phyloP scores from a whole-genome alignment of 2,329 filamentous ascomycete genomes.

The Aphanoascus verrucosus region DNA sequence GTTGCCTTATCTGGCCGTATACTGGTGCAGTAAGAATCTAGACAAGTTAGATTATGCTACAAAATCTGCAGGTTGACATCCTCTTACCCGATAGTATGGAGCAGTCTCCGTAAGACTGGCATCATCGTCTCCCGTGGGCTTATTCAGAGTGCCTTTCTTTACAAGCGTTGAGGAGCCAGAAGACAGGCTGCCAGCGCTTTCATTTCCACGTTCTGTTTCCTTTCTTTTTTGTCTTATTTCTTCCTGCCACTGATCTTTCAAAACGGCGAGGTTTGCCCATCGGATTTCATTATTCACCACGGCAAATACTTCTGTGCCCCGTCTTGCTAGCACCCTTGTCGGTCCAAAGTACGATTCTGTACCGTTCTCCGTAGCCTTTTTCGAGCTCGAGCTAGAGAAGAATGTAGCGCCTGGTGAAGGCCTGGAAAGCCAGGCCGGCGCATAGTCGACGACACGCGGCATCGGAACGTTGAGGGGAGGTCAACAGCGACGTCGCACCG shows the following conservation, averaged over 20 bases:
- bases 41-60: slow-evolving; percentile 10
- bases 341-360: slow-evolving; percentile 30
- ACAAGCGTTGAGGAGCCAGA: background rate
- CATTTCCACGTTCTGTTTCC: slow-evolving; percentile 8
- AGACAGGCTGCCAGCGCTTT: background rate
- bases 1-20: slow-evolving; percentile 71
- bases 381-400: slow-evolving; percentile 50
- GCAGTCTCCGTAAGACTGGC: background rate
- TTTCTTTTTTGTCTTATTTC: slow-evolving; percentile 27
- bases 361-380: slow-evolving; percentile 26
- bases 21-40: slow-evolving; percentile 68
- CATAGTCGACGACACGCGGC: slow-evolving; percentile 78
- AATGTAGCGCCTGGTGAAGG: slow-evolving; percentile 67
- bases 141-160: background rate
- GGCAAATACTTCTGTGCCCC: slow-evolving; percentile 80
- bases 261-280: slow-evolving; percentile 72
- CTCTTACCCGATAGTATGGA: slow-evolving; percentile 38
- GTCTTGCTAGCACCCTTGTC: slow-evolving; percentile 58
- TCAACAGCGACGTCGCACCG: background rate
- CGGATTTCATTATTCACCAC: slow-evolving; percentile 81
- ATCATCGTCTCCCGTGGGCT: background rate
- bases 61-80: background rate
- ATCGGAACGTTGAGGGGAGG: slow-evolving; percentile 41
- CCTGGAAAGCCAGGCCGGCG: slow-evolving; percentile 74
- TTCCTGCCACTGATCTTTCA: slow-evolving; percentile 55